Evolutionary conservation across 805 yeast genomes (phyloP).

Genomic region (Saturnispora bothae): DNA sequence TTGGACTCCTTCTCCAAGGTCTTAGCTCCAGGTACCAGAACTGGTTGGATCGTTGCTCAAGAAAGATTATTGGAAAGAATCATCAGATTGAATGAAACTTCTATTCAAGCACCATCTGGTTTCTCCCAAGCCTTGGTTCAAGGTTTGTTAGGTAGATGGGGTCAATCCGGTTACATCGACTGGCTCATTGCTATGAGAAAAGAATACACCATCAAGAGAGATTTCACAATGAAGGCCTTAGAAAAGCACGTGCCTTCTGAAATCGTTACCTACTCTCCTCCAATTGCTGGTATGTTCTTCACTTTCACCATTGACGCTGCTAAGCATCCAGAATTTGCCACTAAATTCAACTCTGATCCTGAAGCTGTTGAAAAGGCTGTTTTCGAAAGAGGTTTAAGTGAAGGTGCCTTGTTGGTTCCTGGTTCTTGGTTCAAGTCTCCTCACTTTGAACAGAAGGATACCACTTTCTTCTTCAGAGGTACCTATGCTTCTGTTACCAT

Average conservation of each 20-base stretch:
- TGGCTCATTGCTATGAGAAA: slow-evolving; percentile 78
- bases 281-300: slow-evolving; percentile 84
- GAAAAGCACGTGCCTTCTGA: slow-evolving; percentile 43
- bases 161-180: slow-evolving; percentile 77
- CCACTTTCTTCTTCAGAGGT: slow-evolving; percentile 69
- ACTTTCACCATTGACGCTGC: slow-evolving; percentile 65
- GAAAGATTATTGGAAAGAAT: slow-evolving; percentile 50
- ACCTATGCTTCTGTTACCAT: slow-evolving; percentile 80
- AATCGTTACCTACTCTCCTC: slow-evolving; percentile 38
- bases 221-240: slow-evolving; percentile 72
- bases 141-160: slow-evolving; percentile 76
- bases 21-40: slow-evolving; percentile 80
- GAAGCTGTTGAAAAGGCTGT: slow-evolving; percentile 52
- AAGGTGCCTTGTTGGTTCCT: slow-evolving; percentile 66
- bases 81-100: slow-evolving; percentile 67
- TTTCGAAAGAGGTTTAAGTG: slow-evolving; percentile 47
- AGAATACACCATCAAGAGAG: slow-evolving; percentile 82
- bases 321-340: slow-evolving; percentile 63
- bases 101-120: slow-evolving; percentile 75
- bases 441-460: slow-evolving; percentile 31
- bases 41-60: slow-evolving; percentile 86
- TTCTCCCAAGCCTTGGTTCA: slow-evolving; percentile 61
- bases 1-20: slow-evolving; percentile 88
- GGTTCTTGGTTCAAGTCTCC: slow-evolving; percentile 74
- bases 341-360: slow-evolving; percentile 49